Evolutionary conservation across 768 basidiomycete genomes (phyloP), one percentile per base, ranked within the genome.

Genomic region (Psilocybe cubensis): DNA sequence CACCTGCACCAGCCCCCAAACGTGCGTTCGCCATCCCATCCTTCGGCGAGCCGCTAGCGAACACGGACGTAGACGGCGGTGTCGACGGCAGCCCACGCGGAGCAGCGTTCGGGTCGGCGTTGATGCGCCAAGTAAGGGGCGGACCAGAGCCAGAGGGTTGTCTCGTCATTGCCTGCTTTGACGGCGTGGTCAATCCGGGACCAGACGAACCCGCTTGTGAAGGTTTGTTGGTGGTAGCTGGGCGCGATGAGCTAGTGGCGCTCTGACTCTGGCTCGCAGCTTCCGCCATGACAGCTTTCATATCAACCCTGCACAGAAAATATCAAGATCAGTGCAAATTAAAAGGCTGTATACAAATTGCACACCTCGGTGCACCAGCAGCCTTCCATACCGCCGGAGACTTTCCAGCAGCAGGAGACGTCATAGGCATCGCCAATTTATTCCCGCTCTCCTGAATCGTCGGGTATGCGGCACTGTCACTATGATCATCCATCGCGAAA

Each of bases 251-350:
- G n/a, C n/a, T n/a, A n/a, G n/a, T n/a, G n/a, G n/a, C n/a, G n/a
- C n/a, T n/a, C 18, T 60, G 45, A 20, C 54, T 57, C 33, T 66
- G 61, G 28, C 54, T 66, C 2, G 78, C 85, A 1, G 88, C 82
- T 70, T 95, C 95, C 0, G 89, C 91, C 83, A 98, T 92, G 56
- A 98, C 84, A 14, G 83, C 73, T 64, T 89, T 90, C 83, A 98
- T 88, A 67, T 96, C 92, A 11, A 87, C 83, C 21, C 91, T 94
- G 58, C 11, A 54, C 4, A 46, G 9, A 8, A 59, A 21, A 40
- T n/a, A 35, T 33, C n/a, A 21, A 54, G 63, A 31, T 59, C 52
- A 54, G 14, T 44, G 10, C 52, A 42, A 40, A 46, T 9, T 9
- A 50, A 28, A 33, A 25, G 7, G 9, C 41, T 29, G 18, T 9